Conservation (phyloP, 495 filamentous ascomycete species). For the Penicillium paxilli region DNA sequence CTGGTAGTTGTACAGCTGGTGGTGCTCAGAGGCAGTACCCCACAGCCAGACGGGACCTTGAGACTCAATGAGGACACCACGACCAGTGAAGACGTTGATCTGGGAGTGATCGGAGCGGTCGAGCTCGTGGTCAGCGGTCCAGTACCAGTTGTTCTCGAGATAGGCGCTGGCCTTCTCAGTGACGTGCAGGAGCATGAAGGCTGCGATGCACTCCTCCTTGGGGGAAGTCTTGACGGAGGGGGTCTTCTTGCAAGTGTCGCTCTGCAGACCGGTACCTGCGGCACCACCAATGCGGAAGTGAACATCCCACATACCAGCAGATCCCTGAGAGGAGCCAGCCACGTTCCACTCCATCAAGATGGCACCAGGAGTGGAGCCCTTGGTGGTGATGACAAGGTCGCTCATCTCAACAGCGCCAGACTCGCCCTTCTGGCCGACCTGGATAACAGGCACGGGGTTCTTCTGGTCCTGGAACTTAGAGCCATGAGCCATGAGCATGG, state of each 20-base stretch:
- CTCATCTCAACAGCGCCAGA: slow-evolving; percentile 78
- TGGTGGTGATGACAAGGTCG: slow-evolving; percentile 62
- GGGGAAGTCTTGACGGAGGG: slow-evolving; percentile 57
- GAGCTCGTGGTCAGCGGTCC: slow-evolving; percentile 93
- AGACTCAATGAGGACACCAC: slow-evolving; percentile 77
- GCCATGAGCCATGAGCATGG: slow-evolving; percentile 83
- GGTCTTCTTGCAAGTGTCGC: slow-evolving; percentile 65
- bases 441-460: slow-evolving; percentile 63
- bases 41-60: slow-evolving; percentile 61
- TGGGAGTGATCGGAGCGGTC: slow-evolving; percentile 75
- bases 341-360: slow-evolving; percentile 93
- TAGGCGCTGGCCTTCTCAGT: slow-evolving; percentile 70
- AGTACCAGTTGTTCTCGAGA: slow-evolving; percentile 92
- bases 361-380: slow-evolving; percentile 78
- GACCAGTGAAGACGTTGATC: slow-evolving; percentile 89
- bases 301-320: slow-evolving; percentile 85
- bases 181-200: slow-evolving; percentile 83
- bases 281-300: slow-evolving; percentile 84
- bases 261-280: slow-evolving; percentile 77
- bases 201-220: slow-evolving; percentile 61
- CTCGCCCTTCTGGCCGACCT: slow-evolving; percentile 79
- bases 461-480: slow-evolving; percentile 65
- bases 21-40: slow-evolving; percentile 85
- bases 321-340: slow-evolving; percentile 62
- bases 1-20: slow-evolving; percentile 88